These are phyloP conservation scores for Candida morakotiae DNA, from an alignment of 805 yeast species.

Conservation along the genomic window DNA sequence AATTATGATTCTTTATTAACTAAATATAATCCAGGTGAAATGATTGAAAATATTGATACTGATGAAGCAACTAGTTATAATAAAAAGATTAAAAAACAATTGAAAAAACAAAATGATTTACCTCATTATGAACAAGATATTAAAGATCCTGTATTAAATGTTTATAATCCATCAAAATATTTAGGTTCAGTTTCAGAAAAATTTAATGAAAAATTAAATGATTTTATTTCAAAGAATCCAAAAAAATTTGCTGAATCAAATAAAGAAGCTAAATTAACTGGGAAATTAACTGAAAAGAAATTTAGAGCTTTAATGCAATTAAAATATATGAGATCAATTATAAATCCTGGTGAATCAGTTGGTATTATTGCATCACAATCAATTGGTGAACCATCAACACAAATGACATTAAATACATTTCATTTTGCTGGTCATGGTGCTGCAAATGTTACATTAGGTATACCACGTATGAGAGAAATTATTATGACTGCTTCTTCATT, in stretches of 20 bases:
- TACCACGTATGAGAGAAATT: slow-evolving; percentile 99
- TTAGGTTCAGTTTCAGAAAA: slow-evolving; percentile 91
- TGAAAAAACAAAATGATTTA: slow-evolving; percentile 57
- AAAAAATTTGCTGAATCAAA: slow-evolving; percentile 52
- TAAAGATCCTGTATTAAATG: slow-evolving; percentile 85
- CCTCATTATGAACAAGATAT: slow-evolving; percentile 60
- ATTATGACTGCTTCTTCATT: slow-evolving; percentile 97
- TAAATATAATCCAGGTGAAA: slow-evolving; percentile 80
- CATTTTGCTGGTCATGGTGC: slow-evolving; percentile 99
- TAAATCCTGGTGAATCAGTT: slow-evolving; percentile 96
- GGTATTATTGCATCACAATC: slow-evolving; percentile 98
- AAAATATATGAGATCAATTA: slow-evolving; percentile 93
- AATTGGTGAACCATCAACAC: slow-evolving; percentile 98
- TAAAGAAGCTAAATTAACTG: slow-evolving; percentile 37
- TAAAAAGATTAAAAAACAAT: slow-evolving; percentile 74
- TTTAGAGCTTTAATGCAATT: slow-evolving; percentile 96
- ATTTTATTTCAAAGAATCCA: slow-evolving; percentile 55
- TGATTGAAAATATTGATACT: slow-evolving; percentile 72
- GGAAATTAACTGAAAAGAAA: slow-evolving; percentile 66
- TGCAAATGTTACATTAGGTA: slow-evolving; percentile 98
- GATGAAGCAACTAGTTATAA: slow-evolving; percentile 75
- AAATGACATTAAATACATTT: slow-evolving; percentile 95
- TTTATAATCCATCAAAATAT: slow-evolving; percentile 83
- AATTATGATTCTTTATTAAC: slow-evolving; percentile 82
- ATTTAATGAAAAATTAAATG: slow-evolving; percentile 78